Evolutionary conservation across 805 yeast genomes (phyloP).

Genomic region (Cyberlindnera mississippiensis): DNA sequence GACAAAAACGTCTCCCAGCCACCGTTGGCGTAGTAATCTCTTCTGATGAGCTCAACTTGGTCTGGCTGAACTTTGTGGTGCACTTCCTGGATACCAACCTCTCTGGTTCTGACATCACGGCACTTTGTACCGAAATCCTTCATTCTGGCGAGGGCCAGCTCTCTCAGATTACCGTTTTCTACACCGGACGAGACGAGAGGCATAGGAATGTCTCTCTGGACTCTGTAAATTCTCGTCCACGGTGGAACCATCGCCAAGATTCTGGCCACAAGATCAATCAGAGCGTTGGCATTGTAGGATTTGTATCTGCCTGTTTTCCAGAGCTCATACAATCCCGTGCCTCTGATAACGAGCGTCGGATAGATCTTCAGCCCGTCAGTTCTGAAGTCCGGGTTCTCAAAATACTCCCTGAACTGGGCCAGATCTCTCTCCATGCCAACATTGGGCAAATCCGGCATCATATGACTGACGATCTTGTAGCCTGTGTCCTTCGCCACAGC

Average conservation of each 20-base stretch:
- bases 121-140: constrained; percentile 95
- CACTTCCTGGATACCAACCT: constrained; percentile 97
- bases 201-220: constrained; percentile 98
- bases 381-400: constrained; percentile 94
- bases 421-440: constrained; percentile 98
- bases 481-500: constrained; percentile 97
- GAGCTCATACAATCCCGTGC: constrained; percentile 93
- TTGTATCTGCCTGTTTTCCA: constrained; percentile 96
- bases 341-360: constrained; percentile 95
- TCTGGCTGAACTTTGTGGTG: constrained; percentile 96
- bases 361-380: constrained; percentile 95
- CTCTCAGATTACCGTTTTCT: constrained; percentile 94
- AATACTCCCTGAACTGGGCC: constrained; percentile 93
- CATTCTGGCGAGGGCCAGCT: constrained; percentile 94
- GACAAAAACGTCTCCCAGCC: constrained; percentile 98
- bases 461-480: constrained; percentile 94
- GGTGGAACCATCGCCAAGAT: constrained; percentile 96
- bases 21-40: constrained; percentile 96
- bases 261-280: constrained; percentile 92
- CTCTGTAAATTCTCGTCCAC: constrained; percentile 98
- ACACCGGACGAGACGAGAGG: constrained; percentile 97
- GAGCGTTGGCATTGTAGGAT: constrained; percentile 90
- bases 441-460: constrained; percentile 99
- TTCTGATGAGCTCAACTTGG: constrained; percentile 90
- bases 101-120: constrained; percentile 95